Base-by-base conservation (phyloP, 257 asterid genomes). In the Nicotiana obtusifolia region DNA sequence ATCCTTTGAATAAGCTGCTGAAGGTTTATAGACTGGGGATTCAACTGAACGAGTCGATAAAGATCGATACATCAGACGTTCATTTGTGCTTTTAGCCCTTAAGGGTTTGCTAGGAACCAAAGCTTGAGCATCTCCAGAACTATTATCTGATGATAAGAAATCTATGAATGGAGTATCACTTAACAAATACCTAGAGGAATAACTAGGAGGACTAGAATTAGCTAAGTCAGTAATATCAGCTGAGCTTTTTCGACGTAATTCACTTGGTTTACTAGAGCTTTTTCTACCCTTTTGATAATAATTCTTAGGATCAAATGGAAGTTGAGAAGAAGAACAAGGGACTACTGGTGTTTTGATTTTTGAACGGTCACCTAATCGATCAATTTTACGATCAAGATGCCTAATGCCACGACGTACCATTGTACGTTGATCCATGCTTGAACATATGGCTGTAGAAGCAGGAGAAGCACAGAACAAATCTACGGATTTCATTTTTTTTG, bases 381-480 rank as follows among this genome's bases (percentile, higher is more conserved):
- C 87, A 44, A 81, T 11, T 4, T 78, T 88, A 64, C 80, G 91
- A 24, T 88, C 83, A 2, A 82, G 68, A 1, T 83, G 82, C 57
- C 84, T 81, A 57, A 64, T 75, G 22, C 89, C 90, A 0, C 69
- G 89, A 3, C 92, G 92, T 84, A 88, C 87, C 66, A 90, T 87
- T 86, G 90, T 81, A 4, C 88, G 90, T 52, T 87, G 89, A 78
- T 93, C 94, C 87, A 86, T 90, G 92, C 92, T 91, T 19, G 98
- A 88, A 49, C 98, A 93, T 84, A 95, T 91, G 41, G 99, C 99
- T 11, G 98, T 95, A 33, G 99, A 91, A 24, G 97, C 93, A 0
- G 94, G 98, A 1, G 98, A 93, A 80, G 97, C 91, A 57, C 99
- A 95, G 54, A 95, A 93, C 0, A 95, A 57, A 13, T 93, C 97